These are phyloP conservation scores for Kalmanozyma brasiliensis DNA, from an alignment of 1,284 basidiomycete species.

Conservation along the genomic window DNA sequence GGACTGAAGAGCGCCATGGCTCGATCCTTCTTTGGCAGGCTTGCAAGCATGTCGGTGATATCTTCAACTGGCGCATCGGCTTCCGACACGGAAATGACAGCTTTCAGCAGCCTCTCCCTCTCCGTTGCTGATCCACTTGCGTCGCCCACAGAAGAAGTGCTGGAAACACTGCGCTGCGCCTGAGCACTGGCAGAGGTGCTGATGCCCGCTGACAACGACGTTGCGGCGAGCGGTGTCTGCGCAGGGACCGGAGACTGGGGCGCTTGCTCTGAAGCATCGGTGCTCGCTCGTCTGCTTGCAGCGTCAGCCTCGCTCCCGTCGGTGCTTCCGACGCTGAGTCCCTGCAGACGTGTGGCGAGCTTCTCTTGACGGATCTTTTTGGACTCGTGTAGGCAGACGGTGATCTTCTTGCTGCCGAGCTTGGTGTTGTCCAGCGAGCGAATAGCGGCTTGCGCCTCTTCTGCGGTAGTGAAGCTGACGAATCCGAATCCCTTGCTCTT, in stretches of 20 bases:
- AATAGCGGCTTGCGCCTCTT: constrained; percentile 77
- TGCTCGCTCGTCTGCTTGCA: constrained; percentile 21
- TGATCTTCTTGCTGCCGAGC: constrained; percentile 75
- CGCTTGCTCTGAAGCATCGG: constrained; percentile 44
- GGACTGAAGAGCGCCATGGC: constrained; percentile 88
- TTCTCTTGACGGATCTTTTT: constrained; percentile 88
- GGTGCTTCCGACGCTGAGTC: constrained; percentile 13
- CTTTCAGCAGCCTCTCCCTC: constrained; percentile 77
- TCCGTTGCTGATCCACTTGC: constrained; percentile 52
- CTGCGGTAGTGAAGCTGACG: constrained; percentile 75
- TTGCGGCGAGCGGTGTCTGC: background rate
- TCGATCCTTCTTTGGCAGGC: constrained; percentile 84
- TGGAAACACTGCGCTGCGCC: constrained; percentile 39
- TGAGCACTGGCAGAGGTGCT: constrained; percentile 25
- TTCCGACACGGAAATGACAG: constrained; percentile 63
- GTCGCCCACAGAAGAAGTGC: constrained; percentile 34
- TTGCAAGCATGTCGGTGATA: constrained; percentile 79
- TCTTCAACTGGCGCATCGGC: constrained; percentile 55
- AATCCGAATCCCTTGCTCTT: constrained; percentile 94
- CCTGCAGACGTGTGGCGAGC: constrained; percentile 77
- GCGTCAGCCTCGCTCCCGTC: constrained; percentile 6
- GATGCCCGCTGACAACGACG: constrained; percentile 9
- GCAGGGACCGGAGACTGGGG: constrained; percentile 9
- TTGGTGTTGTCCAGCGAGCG: constrained; percentile 73
- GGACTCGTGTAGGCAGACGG: constrained; percentile 87